These are phyloP conservation scores for Cucumis cinereus DNA, from an alignment of 306 rosid species.

Conservation along the genomic window DNA sequence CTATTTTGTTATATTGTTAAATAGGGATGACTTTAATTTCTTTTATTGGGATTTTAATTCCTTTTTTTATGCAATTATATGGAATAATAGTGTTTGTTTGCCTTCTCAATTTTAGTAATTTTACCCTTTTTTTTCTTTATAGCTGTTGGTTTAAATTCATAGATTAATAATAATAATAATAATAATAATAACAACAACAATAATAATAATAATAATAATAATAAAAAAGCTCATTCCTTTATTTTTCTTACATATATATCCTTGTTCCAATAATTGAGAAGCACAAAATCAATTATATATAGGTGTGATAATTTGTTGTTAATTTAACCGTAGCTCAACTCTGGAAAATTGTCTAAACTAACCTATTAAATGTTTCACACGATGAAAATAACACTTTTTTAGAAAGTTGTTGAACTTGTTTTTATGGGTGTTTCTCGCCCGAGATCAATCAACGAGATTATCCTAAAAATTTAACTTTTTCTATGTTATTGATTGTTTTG, in stretches of 20 bases:
- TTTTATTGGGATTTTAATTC: neutral
- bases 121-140: neutral
- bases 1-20: neutral
- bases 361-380: too few relatives aligned
- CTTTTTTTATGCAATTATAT: neutral
- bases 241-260: neutral
- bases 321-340: too few relatives aligned
- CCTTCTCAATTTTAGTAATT: neutral
- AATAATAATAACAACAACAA: too few relatives aligned
- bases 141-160: neutral
- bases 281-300: neutral
- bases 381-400: too few relatives aligned
- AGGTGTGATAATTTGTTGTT: too few relatives aligned
- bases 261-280: neutral
- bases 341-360: too few relatives aligned
- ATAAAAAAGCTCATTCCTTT: neutral
- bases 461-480: too few relatives aligned
- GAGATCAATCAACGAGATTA: too few relatives aligned
- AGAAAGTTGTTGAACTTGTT: too few relatives aligned
- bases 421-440: too few relatives aligned
- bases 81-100: neutral
- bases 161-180: neutral
- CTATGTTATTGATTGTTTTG: too few relatives aligned
- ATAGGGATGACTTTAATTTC: neutral
- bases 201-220: too few relatives aligned